Percentiles rank a stretch among this genome's conserved stretches.
Conservation (phyloP, 2,329 filamentous ascomycete genomes). For the Drechslerella stenobrocha region DNA sequence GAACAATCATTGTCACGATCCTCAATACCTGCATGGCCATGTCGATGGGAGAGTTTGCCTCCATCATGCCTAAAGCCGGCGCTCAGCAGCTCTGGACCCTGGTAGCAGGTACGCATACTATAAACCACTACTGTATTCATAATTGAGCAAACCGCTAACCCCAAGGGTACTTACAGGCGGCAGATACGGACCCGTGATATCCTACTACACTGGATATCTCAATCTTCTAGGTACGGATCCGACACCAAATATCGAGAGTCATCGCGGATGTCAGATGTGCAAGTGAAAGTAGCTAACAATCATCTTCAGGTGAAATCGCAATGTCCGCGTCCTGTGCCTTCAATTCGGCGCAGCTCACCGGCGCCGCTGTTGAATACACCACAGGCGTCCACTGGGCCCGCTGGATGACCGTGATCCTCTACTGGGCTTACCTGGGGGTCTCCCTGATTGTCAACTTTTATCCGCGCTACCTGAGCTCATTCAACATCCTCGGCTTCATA, state of each 20-base stretch:
- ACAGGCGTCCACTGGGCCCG: constrained; percentile 33
- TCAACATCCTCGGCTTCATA: constrained; percentile 41
- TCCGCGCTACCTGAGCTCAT: constrained; percentile 41
- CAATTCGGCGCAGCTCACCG: constrained; percentile 46
- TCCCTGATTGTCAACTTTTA: constrained; percentile 46
- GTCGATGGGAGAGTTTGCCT: constrained; percentile 42
- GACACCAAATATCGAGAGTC: too few relatives aligned
- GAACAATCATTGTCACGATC: constrained; percentile 43
- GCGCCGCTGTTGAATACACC: constrained; percentile 34
- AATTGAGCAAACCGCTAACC: background rate
- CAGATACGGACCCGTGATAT: constrained; percentile 39
- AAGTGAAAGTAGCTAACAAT: background rate
- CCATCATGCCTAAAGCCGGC: constrained; percentile 46
- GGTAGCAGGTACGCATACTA: constrained; percentile 17
- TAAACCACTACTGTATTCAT: background rate
- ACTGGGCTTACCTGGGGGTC: constrained; percentile 37
- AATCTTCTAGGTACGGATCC: constrained; percentile 37
- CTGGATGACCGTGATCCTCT: constrained; percentile 46
- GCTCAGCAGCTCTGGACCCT: constrained; percentile 46
- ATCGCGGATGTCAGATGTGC: background rate
- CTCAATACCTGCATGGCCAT: constrained; percentile 45
- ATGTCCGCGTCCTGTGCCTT: constrained; percentile 48
- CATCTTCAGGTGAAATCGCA: constrained; percentile 32
- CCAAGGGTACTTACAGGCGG: background rate
- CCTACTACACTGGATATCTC: constrained; percentile 46